These are phyloP conservation scores for Tuber melanosporum DNA, from an alignment of 495 filamentous ascomycete species.

Conservation along the genomic window DNA sequence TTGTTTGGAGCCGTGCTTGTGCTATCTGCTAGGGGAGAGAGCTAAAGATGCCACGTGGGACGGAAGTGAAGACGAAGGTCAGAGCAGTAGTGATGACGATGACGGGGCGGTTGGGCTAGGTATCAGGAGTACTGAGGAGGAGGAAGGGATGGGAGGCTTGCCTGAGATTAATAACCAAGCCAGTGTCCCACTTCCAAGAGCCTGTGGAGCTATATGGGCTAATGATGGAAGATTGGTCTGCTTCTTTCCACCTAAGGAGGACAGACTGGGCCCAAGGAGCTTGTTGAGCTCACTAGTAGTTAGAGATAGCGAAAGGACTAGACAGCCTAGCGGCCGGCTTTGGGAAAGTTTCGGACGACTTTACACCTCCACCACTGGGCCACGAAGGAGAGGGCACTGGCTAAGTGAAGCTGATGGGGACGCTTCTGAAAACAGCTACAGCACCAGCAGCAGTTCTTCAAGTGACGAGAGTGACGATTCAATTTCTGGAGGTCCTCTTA, in stretches of 20 bases:
- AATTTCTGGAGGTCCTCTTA: conserved; percentile 21
- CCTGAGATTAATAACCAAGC: conserved; percentile 62
- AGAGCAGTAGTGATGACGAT: conserved; percentile 75
- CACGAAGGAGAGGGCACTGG: conserved; percentile 44
- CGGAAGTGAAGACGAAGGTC: conserved; percentile 57
- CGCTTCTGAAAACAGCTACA: conserved; percentile 46
- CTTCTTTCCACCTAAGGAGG: conserved; percentile 78
- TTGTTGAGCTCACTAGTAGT: conserved; percentile 58
- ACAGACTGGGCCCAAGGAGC: conserved; percentile 40
- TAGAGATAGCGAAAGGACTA: conserved; percentile 54
- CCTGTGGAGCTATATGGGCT: conserved; percentile 70
- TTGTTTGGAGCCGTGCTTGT: conserved; percentile 74
- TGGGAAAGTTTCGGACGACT: conserved; percentile 90
- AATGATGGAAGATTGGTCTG: conserved; percentile 73
- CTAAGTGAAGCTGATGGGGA: conserved; percentile 49
- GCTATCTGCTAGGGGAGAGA: conserved; percentile 78
- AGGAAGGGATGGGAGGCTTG: conserved; percentile 44
- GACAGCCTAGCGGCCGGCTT: conserved; percentile 50
- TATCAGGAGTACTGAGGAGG: conserved; percentile 37
- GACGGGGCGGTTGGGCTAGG: conserved; percentile 55
- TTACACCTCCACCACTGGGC: conserved; percentile 51
- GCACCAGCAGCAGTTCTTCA: conserved; percentile 27
- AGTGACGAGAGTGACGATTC: conserved; percentile 39
- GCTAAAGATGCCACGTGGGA: conserved; percentile 42
- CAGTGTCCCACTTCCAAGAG: conserved; percentile 67